Conservation (phyloP, 1,284 basidiomycete species). For the Gastroboletus turbinatus region DNA sequence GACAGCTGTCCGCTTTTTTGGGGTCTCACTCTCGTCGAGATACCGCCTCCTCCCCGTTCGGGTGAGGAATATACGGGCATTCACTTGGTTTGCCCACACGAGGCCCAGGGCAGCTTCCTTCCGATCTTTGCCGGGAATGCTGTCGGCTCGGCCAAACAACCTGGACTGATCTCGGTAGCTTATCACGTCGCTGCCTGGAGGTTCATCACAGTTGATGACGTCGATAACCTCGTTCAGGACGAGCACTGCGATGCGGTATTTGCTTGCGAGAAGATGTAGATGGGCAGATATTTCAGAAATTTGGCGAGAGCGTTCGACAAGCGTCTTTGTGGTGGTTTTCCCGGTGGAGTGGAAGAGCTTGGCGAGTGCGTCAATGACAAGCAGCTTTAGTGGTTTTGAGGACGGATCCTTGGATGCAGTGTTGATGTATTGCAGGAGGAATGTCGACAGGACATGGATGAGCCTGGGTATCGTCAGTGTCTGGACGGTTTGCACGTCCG, state of each 20-base stretch:
- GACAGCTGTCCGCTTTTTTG: slow-evolving; percentile 14
- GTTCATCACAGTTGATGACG: slow-evolving; percentile 48
- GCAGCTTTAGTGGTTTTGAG: slow-evolving; percentile 60
- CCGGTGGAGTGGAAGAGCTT: slow-evolving; percentile 71
- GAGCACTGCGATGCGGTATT: slow-evolving; percentile 68
- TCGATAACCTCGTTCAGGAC: slow-evolving; percentile 89
- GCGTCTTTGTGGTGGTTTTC: slow-evolving; percentile 55
- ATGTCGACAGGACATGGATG: slow-evolving; percentile 61
- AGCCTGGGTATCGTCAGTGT: slow-evolving; percentile 63
- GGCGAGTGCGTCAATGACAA: slow-evolving; percentile 81
- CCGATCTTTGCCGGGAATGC: slow-evolving; percentile 50
- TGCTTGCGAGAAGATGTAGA: slow-evolving; percentile 67
- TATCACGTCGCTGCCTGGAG: slow-evolving; percentile 20
- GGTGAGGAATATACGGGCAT: slow-evolving; percentile 78
- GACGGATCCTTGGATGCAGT: slow-evolving; percentile 28
- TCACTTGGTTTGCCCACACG: slow-evolving; percentile 89
- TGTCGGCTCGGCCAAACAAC: slow-evolving; percentile 71
- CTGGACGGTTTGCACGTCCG: slow-evolving; percentile 66
- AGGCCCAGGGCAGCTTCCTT: slow-evolving; percentile 86
- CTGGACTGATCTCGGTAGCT: slow-evolving; percentile 72
- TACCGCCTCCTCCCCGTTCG: slow-evolving; percentile 70
- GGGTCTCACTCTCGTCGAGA: slow-evolving; percentile 38
- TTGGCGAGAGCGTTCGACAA: slow-evolving; percentile 68
- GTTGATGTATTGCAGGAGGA: slow-evolving; percentile 60
- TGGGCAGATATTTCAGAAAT: slow-evolving; percentile 64